These are phyloP conservation scores for Nothophytophthora sp. DNA, from an alignment of 352 stramenopile genomes.

Conservation along the genomic window DNA sequence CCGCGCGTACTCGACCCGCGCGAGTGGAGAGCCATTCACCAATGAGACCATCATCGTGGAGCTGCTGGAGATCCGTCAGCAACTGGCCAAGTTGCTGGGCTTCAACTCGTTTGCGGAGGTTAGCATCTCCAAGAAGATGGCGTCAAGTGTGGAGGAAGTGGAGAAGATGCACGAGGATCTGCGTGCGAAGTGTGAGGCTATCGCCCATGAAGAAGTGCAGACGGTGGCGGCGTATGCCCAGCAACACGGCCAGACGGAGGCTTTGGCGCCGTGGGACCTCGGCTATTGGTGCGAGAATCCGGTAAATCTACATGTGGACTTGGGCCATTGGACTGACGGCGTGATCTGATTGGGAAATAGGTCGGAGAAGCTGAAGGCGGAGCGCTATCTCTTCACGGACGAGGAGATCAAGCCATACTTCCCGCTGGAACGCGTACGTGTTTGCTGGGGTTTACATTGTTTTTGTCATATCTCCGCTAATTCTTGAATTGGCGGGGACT, in stretches of 20 bases:
- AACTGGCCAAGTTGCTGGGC: conserved; percentile 92
- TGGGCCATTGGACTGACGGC: too few species aligned
- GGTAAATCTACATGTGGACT: too few species aligned
- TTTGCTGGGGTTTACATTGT: neutral
- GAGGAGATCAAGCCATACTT: conserved; percentile 99
- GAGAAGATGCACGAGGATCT: conserved; percentile 94
- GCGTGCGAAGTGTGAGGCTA: conserved; percentile 90
- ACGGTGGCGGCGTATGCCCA: conserved; percentile 89
- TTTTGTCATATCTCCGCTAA: neutral
- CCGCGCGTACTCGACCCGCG: conserved; percentile 91
- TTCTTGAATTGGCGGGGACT: neutral
- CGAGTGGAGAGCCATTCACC: conserved; percentile 85
- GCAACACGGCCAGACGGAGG: conserved; percentile 64
- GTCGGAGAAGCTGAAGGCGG: conserved; percentile 95
- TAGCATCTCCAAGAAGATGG: conserved; percentile 97
- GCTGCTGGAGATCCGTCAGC: conserved; percentile 91
- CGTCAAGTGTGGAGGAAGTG: conserved; percentile 88
- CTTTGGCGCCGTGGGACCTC: conserved; percentile 94
- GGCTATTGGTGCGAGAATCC: conserved; percentile 92
- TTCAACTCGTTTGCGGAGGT: conserved; percentile 94
- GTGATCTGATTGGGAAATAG: conserved; percentile 8
- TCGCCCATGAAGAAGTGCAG: conserved; percentile 91
- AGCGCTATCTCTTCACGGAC: conserved; percentile 95
- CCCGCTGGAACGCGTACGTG: conserved; percentile 88
- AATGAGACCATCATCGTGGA: conserved; percentile 96